Percentiles rank a stretch among this genome's conserved stretches.
Evolutionary conservation across 2,329 filamentous ascomycete genomes (phyloP).

Genomic region (Bipolaris gigantea): DNA sequence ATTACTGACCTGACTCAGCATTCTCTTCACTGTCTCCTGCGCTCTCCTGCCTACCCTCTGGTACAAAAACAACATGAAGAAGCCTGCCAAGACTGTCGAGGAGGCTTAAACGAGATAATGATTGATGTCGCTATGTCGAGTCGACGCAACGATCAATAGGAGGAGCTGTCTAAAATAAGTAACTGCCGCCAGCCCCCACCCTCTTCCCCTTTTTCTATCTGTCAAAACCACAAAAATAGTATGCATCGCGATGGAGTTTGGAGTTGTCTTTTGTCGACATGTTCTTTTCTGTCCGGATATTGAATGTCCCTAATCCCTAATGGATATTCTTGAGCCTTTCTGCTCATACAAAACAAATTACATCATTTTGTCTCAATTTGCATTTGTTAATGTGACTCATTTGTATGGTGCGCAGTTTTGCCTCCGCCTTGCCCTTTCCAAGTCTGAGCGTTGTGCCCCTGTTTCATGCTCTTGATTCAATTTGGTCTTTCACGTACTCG

Average conservation of each 20-base stretch:
- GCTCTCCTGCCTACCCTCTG: constrained; percentile 52
- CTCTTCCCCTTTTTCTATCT: not conserved
- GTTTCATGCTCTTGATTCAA: too few relatives aligned
- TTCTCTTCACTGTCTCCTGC: constrained; percentile 52
- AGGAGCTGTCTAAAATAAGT: constrained; percentile 25
- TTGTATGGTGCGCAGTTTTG: not conserved
- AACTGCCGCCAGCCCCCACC: constrained; percentile 16
- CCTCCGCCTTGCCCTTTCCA: not conserved
- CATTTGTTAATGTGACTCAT: not conserved
- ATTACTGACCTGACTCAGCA: constrained; percentile 33
- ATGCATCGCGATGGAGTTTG: constrained; percentile 28
- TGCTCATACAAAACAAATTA: not conserved
- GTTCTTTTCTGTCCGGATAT: constrained; percentile 29
- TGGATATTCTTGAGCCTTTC: constrained; percentile 11
- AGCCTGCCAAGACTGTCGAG: constrained; percentile 44
- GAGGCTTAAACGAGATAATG: constrained; percentile 23
- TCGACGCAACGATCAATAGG: constrained; percentile 4
- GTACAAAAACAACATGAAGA: constrained; percentile 51
- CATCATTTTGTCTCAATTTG: not conserved
- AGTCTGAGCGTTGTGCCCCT: not conserved
- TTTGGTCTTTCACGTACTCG: too few relatives aligned
- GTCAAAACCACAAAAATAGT: constrained; percentile 17
- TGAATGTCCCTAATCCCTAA: constrained; percentile 41
- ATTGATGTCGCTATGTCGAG: not conserved
- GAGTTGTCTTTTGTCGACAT: constrained; percentile 16